Conservation (phyloP, 257 asterid genomes). For the Solanum paucissectum region DNA sequence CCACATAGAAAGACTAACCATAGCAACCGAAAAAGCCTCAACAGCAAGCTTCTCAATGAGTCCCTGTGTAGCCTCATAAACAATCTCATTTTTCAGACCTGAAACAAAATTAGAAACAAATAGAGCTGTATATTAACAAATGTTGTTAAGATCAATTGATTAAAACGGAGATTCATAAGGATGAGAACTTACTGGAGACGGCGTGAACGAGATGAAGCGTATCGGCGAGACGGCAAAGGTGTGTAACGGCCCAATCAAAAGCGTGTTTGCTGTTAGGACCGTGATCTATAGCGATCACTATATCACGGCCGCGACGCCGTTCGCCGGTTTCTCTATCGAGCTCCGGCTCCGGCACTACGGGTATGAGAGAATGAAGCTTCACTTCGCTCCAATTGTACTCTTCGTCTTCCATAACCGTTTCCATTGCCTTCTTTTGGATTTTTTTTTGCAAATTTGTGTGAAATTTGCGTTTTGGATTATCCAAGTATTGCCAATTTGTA, state of each 20-base stretch:
- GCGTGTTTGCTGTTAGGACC: slow-evolving; percentile 93
- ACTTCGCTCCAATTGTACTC: slow-evolving; percentile 85
- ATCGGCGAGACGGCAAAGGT: slow-evolving; percentile 85
- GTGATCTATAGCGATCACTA: slow-evolving; percentile 75
- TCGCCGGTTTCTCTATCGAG: slow-evolving; percentile 71
- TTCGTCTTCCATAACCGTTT: slow-evolving; percentile 60
- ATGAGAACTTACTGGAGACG: slow-evolving; percentile 39
- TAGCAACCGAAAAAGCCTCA: slow-evolving; percentile 76
- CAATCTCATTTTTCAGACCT: slow-evolving; percentile 50
- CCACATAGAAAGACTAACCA: slow-evolving; percentile 40
- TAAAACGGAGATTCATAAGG: not conserved
- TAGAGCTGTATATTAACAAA: not conserved
- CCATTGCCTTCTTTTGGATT: slow-evolving; percentile 23
- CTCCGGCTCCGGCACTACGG: slow-evolving; percentile 50
- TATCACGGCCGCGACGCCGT: slow-evolving; percentile 84
- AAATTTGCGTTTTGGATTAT: not conserved
- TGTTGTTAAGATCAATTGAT: not conserved
- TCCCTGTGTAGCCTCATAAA: slow-evolving; percentile 26
- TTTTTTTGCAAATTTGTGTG: not conserved
- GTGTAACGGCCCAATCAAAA: slow-evolving; percentile 83
- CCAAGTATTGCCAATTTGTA: not conserved
- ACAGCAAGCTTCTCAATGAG: slow-evolving; percentile 47
- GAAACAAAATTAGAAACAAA: not conserved
- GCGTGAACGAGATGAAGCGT: slow-evolving; percentile 74
- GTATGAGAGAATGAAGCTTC: slow-evolving; percentile 42